These are phyloP conservation scores for Dacryopinax primogenitus DNA, from an alignment of 768 basidiomycete species.

Conservation along the genomic window DNA sequence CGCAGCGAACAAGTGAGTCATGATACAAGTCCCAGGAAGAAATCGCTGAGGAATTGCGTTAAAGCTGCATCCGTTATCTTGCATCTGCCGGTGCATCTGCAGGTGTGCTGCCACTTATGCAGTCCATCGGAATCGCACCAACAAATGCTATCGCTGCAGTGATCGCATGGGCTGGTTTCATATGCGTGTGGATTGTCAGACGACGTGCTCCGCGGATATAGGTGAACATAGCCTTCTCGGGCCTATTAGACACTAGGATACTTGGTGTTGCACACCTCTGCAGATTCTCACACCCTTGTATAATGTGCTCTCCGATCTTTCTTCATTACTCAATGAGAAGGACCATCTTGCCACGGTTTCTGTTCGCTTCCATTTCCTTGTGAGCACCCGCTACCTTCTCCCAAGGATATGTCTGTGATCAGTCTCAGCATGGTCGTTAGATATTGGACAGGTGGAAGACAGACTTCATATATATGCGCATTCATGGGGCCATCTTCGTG, in stretches of 20 bases:
- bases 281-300: no score
- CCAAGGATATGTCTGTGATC: constrained; percentile 60
- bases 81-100: not conserved
- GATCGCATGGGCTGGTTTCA: not conserved
- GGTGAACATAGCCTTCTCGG: no score
- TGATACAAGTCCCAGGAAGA: not conserved
- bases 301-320: not conserved
- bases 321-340: constrained; percentile 23
- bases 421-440: not conserved
- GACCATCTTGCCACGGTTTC: constrained; percentile 38
- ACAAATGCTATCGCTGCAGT: not conserved
- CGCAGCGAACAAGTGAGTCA: not conserved
- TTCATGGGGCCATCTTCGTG: not conserved
- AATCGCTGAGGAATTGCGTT: not conserved
- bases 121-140: not conserved
- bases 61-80: not conserved
- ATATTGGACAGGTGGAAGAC: not conserved
- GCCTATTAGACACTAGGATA: no score
- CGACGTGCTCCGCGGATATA: not conserved
- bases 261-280: no score
- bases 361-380: constrained; percentile 68
- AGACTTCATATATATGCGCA: not conserved
- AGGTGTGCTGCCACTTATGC: not conserved
- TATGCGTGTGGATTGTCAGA: not conserved
- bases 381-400: constrained; percentile 67